Evolutionary conservation across 2,329 filamentous ascomycete genomes (phyloP), one percentile per base, ranked within the genome.

Genomic region (Gaeumannomyces tritici): DNA sequence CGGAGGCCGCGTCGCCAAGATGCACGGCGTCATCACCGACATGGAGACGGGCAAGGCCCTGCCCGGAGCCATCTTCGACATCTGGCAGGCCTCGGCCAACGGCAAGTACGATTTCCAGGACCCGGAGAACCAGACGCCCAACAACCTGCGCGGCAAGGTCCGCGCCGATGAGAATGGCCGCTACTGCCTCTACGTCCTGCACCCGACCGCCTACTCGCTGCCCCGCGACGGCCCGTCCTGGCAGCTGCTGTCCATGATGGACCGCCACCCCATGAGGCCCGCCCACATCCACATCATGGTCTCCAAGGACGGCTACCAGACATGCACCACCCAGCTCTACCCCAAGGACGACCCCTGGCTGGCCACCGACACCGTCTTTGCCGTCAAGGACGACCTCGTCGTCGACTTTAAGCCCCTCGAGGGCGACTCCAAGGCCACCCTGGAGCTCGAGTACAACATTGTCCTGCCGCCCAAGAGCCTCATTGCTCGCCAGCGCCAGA

Each of bases 21-120:
- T 91, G 80, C 83, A 90, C 66, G 89, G 90, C 60, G 74, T 73
- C 47, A 76, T 85, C 59, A 74, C 74, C n/a, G 79, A 79, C 57
- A 83, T 83, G 60, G 70, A 71, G 26, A 90, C 87, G 0, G 85
- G 86, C 61, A 76, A 84, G 73, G 87, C 88, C 0, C 78, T 93
- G 57, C 78, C 81, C 24, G 80, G 80, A 64, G 89, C 89, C 1
- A 79, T 84, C 27, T 80, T 95, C 47, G 90, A 93, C 70, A 81
- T 93, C 61, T 95, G 90, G 90, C 87, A 93, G 70, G 89, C 89
- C 0, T 89, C 85, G 0, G 89, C 90, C 35, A 93, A 93, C 69
- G 79, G 84, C 74, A 73, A 70, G 71, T 84, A 84, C 66, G 87
- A 89, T 73, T 84, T 89, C 73, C 86, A 89, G 72, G 87, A 90